These are phyloP conservation scores for Apiospora koreana DNA, from an alignment of 2,329 filamentous ascomycete species.

Conservation along the genomic window DNA sequence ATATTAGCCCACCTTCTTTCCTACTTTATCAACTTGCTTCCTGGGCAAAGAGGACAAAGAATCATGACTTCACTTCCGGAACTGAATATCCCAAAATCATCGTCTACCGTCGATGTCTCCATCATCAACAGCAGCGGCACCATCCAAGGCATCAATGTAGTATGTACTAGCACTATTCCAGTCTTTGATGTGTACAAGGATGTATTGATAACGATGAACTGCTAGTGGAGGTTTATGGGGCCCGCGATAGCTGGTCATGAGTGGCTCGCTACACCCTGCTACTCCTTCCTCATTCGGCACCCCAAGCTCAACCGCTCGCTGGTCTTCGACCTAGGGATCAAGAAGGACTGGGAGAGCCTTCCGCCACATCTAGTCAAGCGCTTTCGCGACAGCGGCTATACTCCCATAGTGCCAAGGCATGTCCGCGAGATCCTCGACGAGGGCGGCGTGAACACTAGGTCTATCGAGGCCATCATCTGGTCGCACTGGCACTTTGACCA, in stretches of 20 bases:
- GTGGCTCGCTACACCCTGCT: slow-evolving; percentile 26
- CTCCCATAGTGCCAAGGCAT: slow-evolving; percentile 19
- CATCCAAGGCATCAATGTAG: slow-evolving; percentile 23
- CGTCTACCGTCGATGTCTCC: slow-evolving; percentile 32
- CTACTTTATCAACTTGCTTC: not conserved
- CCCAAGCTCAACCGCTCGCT: slow-evolving; percentile 22
- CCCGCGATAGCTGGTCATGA: slow-evolving; percentile 32
- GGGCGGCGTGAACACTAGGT: slow-evolving; percentile 19
- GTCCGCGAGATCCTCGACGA: slow-evolving; percentile 26
- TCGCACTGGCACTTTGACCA: slow-evolving; percentile 52
- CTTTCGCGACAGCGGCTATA: slow-evolving; percentile 5
- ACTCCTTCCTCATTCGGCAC: slow-evolving; percentile 27
- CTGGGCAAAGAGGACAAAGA: no score
- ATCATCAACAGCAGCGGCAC: slow-evolving; percentile 33
- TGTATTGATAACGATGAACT: not conserved
- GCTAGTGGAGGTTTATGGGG: slow-evolving; percentile 24
- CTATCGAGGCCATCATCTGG: slow-evolving; percentile 35
- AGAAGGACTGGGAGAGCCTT: slow-evolving; percentile 17
- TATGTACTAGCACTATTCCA: not conserved
- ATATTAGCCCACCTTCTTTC: no score
- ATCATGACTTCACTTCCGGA: slow-evolving; percentile 20
- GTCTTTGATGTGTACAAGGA: not conserved
- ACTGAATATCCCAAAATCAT: slow-evolving; percentile 33
- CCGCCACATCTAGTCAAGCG: slow-evolving; percentile 14
- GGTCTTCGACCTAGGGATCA: slow-evolving; percentile 19